Conservation (phyloP, 2,329 filamentous ascomycete genomes). For the Xylaria sp. region DNA sequence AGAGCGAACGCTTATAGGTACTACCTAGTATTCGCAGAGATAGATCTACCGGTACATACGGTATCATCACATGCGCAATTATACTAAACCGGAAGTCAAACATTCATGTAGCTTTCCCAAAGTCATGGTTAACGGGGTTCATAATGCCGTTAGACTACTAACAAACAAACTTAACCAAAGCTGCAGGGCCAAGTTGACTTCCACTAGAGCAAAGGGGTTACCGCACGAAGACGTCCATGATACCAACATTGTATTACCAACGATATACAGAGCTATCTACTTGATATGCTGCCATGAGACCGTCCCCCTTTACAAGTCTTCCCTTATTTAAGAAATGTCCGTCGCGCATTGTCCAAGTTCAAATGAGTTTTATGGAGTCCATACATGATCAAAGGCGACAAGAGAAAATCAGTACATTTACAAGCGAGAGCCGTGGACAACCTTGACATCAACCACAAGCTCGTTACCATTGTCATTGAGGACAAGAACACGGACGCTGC, state of each 20-base stretch:
- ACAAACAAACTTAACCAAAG: too few species aligned
- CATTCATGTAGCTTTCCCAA: too few species aligned
- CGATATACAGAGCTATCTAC: conserved; percentile 59
- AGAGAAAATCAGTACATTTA: conserved; percentile 53
- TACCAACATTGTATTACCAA: conserved; percentile 46
- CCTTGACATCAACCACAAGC: conserved; percentile 98
- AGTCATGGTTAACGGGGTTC: too few species aligned
- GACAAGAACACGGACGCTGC: conserved; percentile 93
- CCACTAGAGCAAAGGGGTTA: too few species aligned
- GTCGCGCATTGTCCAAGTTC: conserved; percentile 38
- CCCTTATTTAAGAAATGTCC: conserved; percentile 36
- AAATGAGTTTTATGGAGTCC: conserved; percentile 46
- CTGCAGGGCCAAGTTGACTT: too few species aligned
- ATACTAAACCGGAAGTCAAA: too few species aligned
- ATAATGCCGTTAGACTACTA: too few species aligned
- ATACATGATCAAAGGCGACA: conserved; percentile 41
- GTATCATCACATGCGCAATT: too few species aligned
- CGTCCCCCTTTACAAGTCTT: conserved; percentile 48
- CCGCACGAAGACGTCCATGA: conserved; percentile 30
- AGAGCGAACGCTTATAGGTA: too few species aligned
- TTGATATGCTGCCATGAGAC: conserved; percentile 52
- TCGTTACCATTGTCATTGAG: conserved; percentile 93
- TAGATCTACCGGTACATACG: too few species aligned
- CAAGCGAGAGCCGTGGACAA: conserved; percentile 82
- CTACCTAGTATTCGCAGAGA: too few species aligned